Evolutionary conservation across 176 grass and related monocot genomes (phyloP), one percentile per base, ranked within the genome.

Genomic region (Oryza nivara): DNA sequence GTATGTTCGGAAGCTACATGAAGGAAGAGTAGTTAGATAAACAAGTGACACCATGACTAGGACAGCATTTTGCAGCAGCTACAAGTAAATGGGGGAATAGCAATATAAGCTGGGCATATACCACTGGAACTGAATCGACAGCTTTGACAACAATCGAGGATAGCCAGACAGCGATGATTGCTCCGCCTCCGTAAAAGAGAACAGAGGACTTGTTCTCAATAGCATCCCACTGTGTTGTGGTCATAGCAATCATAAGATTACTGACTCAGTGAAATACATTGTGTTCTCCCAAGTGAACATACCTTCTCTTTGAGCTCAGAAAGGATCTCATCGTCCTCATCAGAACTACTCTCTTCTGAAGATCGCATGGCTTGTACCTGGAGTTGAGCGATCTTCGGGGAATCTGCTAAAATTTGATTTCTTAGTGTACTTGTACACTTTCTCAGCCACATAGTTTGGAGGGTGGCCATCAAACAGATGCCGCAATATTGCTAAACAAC

Each of bases 141-240:
- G 89, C 87, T 73, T 68, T 77, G 65, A 92, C 89, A 70, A 93
- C 44, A 71, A 92, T 73, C 23, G 73, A 92, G 72, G 87, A 97
- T 76, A 93, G 44, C 94, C 94, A 93, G 68, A 88, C 1, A 79
- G 91, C 52, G 58, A 88, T 73, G 85, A 97, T 67, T 82, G 79
- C 89, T 47, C 94, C 87, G 5, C 91, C 82, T 20, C 87, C 87
- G 36, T 92, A 97, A 65, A 92, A 79, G 60, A 90, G 35, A 79
- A 90, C 67, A 9, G 75, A 90, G 15, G 89, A 82, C 80, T 97
- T 93, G 82, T 92, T 97, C 63, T 90, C 91, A 46, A 97, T 72
- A 20, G 87, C 89, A 90, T 97, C 87, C 94, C 94, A 97, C 91
- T 97, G 61, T 51, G 46, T 48, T 75, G 74, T 20, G 41, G 80